Evolutionary conservation across 2,329 filamentous ascomycete species (phyloP), one percentile per base, ranked within the genome.

Genomic region (Penicillium sclerotigenum): DNA sequence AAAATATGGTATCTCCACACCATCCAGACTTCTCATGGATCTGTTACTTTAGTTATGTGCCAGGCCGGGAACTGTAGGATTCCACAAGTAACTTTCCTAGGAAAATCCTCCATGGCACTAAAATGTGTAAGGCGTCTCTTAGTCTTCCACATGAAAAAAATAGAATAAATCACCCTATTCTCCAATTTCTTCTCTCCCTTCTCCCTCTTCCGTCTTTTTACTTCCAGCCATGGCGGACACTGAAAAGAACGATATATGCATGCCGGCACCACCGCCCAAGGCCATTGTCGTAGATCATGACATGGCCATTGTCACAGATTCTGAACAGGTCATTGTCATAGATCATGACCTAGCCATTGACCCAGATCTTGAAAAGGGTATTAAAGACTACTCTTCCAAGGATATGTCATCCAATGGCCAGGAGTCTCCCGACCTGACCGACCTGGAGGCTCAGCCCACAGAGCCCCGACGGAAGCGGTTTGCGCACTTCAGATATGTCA

Each of bases 391-490:
- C 24, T 29, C 47, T 18, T 20, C 53, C 8, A 52, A 60, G 18
- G 52, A 59, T 34, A 28, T 40, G 5, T 1, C 31, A 2, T 34
- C 53, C 7, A 43, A 37, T 29, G 36, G 49, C 26, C 16, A 51
- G 26, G 50, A 37, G 4, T 43, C 47, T n/a, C 38, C 49, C 46
- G 41, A 31, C 13, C 22, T 47, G 20, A 26, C 43, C 47, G 59
- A 61, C 29, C 24, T 61, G 11, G 59, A 61, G 48, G 57, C 57
- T 16, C 59, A 59, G 33, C 34, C 46, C 7, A 31, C 45, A 13
- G 45, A 55, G 20, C 59, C 58, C 7, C 41, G 41, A 24, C 52
- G 57, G 16, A 61, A 59, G 29, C 47, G 37, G 1, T 59, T 61
- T 29, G 31, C 59, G 14, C 52, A 49, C 43, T 47, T 59, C 43